phyloP scores from a whole-genome alignment of 2,329 filamentous ascomycete species.

The Aspergillus costaricaensis region DNA sequence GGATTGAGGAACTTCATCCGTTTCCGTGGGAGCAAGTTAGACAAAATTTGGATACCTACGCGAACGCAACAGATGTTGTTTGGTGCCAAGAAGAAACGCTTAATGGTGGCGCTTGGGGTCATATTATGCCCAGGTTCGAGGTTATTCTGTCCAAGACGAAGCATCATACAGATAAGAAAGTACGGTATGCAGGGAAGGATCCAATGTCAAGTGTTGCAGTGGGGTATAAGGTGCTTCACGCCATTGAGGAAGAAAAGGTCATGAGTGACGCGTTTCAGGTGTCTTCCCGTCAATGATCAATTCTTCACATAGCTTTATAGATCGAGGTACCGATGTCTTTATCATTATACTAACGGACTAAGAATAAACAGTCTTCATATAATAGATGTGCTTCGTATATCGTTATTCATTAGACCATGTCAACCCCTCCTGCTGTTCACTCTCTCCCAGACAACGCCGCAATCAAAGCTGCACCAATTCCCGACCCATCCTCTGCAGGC shows the following conservation, averaged over 20 bases:
- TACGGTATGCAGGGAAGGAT: no score
- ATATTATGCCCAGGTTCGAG: constrained; percentile 93
- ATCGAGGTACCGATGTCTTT: not conserved
- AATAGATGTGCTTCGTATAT: not conserved
- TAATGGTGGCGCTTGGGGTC: constrained; percentile 95
- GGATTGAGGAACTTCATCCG: constrained; percentile 95
- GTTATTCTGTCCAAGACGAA: constrained; percentile 90
- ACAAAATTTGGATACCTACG: constrained; percentile 95
- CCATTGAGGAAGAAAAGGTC: no score
- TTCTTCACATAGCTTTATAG: no score
- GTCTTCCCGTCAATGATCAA: no score
- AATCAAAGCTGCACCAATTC: constrained; percentile 87
- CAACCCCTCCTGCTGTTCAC: not conserved
- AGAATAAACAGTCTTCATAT: not conserved
- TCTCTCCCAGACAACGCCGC: constrained; percentile 57
- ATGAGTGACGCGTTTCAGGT: no score
- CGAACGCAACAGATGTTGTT: constrained; percentile 95
- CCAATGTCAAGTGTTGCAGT: no score
- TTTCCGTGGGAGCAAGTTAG: constrained; percentile 98
- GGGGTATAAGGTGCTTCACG: no score
- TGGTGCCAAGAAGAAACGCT: constrained; percentile 98
- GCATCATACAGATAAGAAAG: constrained; percentile 59
- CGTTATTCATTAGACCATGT: not conserved
- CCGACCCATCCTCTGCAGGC: constrained; percentile 85
- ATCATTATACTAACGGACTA: not conserved